Base-by-base conservation (phyloP, 140 eudicot species). In the Cichorium intybus region DNA sequence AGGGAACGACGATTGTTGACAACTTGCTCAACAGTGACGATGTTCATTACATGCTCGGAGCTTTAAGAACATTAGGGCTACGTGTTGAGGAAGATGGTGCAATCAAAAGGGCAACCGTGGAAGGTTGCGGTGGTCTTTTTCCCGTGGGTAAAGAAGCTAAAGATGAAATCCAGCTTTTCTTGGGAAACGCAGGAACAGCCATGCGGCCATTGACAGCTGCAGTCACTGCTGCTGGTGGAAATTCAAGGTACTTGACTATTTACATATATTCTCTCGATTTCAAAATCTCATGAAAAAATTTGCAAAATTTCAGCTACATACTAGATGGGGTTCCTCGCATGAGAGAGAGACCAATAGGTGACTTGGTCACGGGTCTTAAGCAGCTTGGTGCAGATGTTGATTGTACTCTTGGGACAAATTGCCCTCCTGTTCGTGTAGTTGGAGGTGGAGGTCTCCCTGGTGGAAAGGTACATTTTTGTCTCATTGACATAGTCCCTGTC, bases 321-420 rank as follows among this genome's bases (percentile, higher is more conserved):
- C 90, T 93, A 64, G 99, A 93, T 74, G 99, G 99, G 58, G 99
- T 93, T 49, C 97, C 96, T 39, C 82, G 97, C 48, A 93, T 93
- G 97, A 85, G 99, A 69, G 99, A 93, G 90, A 84, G 99, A 62
- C 99, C 99, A 6, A 93, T 93, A 70, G 96, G 95, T 59, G 99
- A 93, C 66, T 70, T 93, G 72, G 97, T 93, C 39, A 78, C 83
- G 5, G 99, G 99, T 75, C 92, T 93, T 24, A 83, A 93, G 81
- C 99, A 93, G 78, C 97, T 93, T 24, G 99, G 99, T 55, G 95
- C 97, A 50, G 93, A 93, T 45, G 97, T 85, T 48, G 99, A 93
- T 68, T 93, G 99, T 76, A 88, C 61, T 63, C 87, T 88, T 11
- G 99, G 99, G 49, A 88, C 99, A 73, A 74, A 88, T 75, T 93